Conservation (phyloP, 23 red algal species). For the Gracilariopsis chorda region DNA sequence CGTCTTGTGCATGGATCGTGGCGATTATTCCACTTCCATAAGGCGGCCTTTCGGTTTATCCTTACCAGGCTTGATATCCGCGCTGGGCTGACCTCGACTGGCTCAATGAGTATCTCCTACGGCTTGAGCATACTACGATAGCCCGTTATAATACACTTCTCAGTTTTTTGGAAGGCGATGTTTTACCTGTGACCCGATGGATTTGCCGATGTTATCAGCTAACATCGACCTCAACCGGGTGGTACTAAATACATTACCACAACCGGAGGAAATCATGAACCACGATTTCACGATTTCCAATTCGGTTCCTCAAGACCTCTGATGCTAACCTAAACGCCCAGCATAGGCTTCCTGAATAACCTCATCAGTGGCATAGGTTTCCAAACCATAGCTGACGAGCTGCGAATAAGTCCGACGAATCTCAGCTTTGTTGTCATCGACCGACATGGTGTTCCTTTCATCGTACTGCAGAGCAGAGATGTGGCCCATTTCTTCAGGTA, state of each 20-base stretch:
- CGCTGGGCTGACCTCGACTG: neutral
- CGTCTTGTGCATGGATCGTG: too few relatives aligned
- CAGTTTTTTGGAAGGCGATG: neutral
- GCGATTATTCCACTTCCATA: too few relatives aligned
- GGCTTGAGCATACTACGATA: neutral
- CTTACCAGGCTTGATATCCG: too few relatives aligned
- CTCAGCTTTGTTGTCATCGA: neutral
- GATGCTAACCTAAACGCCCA: neutral
- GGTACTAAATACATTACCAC: neutral
- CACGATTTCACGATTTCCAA: neutral
- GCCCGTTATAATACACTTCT: neutral
- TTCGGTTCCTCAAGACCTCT: neutral
- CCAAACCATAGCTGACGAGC: neutral
- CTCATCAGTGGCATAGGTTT: constrained; percentile 21
- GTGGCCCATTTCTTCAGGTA: neutral
- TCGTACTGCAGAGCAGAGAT: neutral
- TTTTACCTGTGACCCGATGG: neutral
- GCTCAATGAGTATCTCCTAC: neutral
- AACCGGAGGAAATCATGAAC: neutral
- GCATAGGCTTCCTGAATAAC: neutral
- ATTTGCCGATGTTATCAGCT: neutral
- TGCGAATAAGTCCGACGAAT: neutral
- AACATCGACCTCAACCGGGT: neutral
- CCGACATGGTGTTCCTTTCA: neutral
- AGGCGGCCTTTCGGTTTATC: too few relatives aligned